Base-by-base conservation (phyloP, 2,329 filamentous ascomycete genomes). In the Eutypa lata region DNA sequence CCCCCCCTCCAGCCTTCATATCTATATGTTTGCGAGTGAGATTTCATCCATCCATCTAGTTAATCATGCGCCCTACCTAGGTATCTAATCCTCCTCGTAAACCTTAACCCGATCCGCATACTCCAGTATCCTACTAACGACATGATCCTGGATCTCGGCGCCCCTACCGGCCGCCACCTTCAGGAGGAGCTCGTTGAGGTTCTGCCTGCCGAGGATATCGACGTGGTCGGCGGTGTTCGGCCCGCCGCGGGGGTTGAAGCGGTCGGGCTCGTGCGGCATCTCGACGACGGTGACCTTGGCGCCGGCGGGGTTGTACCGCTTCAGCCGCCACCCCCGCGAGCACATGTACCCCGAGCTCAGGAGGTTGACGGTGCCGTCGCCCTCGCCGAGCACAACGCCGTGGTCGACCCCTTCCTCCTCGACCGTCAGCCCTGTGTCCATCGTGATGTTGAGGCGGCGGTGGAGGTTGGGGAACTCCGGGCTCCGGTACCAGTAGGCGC, bases 301-400 rank as follows among this genome's bases (percentile, higher is more conserved):
- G 2, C 87, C 86, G 0, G 91, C 88, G 0, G 94, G 94, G 65
- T 99, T 99, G 69, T 95, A 99, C 35, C 94, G 82, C 71, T 91
- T 91, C 71, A 97, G 89, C 53, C 87, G 86, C 94, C 94, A 99
- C 3, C 94, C 94, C 63, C 88, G 91, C 61, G 91, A 88, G 70
- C 94, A 99, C 94, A 99, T 97, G 69, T 97, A 99, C 2, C 93
- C 94, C 1, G 86, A 84, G 61, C 89, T 95, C 11, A 99, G 74
- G n/a, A 99, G 72, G 59, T 92, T 96, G 42, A 99, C 94, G 0
- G 94, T 99, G 1, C 94, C 94, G 62, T 99, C 94, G 3, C 94
- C 94, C 70, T 97, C 94, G 37, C 93, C 93, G 79, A 97, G 88
- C 33, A 96, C 80, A n/a, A 99, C 91, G 22, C 94, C 94, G 59